Percentiles rank a stretch among this genome's conserved stretches.
phyloP scores from a whole-genome alignment of 306 rosid genomes.

The Medicago ruthenica region DNA sequence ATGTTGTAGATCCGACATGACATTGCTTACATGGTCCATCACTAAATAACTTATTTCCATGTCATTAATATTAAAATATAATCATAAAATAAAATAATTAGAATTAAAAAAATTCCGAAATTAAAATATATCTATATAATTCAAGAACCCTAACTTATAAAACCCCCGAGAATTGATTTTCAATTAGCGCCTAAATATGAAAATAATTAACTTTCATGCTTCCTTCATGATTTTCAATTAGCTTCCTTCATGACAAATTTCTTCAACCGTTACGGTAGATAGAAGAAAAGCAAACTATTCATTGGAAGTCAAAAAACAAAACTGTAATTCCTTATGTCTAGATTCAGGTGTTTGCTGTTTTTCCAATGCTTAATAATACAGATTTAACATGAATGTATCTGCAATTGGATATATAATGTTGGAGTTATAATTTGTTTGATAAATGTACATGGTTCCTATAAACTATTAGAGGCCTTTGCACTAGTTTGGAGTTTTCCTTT shows the following conservation, averaged over 20 bases:
- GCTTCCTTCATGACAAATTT: not conserved
- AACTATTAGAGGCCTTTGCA: not conserved
- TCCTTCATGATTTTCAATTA: too few relatives aligned
- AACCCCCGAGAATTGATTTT: too few relatives aligned
- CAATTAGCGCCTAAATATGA: too few relatives aligned
- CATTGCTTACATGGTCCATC: too few relatives aligned
- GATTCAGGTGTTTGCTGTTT: slow-evolving; percentile 16
- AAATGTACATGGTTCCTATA: not conserved
- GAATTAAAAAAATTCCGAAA: too few relatives aligned
- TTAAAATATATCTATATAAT: too few relatives aligned
- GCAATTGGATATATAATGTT: not conserved
- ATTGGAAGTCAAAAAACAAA: not conserved
- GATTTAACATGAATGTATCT: slow-evolving; percentile 17
- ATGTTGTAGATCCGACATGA: too few relatives aligned
- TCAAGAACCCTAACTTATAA: too few relatives aligned
- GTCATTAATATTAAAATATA: too few relatives aligned
- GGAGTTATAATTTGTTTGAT: slow-evolving; percentile 13
- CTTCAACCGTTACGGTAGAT: not conserved
- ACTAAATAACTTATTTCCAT: too few relatives aligned
- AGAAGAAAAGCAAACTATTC: not conserved
- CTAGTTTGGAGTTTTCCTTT: slow-evolving; percentile 15
- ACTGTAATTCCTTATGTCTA: slow-evolving; percentile 1
- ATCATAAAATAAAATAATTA: too few relatives aligned
- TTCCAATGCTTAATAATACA: not conserved
- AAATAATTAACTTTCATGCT: too few relatives aligned